A percentile compares a stretch with the other conserved stretches of the same genome.
phyloP scores from a whole-genome alignment of 2,329 filamentous ascomycete genomes.

The Talaromyces marneffei region DNA sequence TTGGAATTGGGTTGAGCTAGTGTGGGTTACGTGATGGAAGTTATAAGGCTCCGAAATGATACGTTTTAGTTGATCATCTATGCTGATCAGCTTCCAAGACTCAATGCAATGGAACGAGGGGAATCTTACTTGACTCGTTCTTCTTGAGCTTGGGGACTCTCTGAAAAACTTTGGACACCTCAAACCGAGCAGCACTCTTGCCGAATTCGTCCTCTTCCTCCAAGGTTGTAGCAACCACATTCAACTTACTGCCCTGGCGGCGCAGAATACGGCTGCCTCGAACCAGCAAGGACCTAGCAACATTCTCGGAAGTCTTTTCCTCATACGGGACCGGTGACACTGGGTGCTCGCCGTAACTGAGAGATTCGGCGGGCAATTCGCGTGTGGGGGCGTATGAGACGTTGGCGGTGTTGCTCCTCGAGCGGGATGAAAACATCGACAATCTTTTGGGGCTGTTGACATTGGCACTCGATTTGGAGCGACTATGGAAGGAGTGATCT shows the following conservation, averaged over 20 bases:
- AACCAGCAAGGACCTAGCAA: constrained; percentile 37
- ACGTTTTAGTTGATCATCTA: constrained; percentile 41
- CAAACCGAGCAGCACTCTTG: constrained; percentile 26
- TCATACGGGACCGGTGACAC: constrained; percentile 26
- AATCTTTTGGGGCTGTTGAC: constrained; percentile 35
- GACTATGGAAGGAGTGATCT: constrained; percentile 30
- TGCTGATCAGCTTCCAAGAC: constrained; percentile 6
- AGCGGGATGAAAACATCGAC: constrained; percentile 35
- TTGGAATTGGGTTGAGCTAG: constrained; percentile 50
- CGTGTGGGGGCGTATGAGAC: constrained; percentile 41
- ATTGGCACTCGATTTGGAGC: constrained; percentile 32
- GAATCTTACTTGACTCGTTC: constrained; percentile 32
- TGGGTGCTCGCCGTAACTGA: constrained; percentile 30
- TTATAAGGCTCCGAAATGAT: constrained; percentile 58
- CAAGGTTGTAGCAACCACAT: constrained; percentile 36
- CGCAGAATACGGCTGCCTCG: constrained; percentile 44
- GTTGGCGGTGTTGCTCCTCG: constrained; percentile 45
- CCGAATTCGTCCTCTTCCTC: constrained; percentile 35
- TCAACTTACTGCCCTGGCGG: constrained; percentile 44
- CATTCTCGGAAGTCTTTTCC: constrained; percentile 30
- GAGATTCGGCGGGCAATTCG: constrained; percentile 42
- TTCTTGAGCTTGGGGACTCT: constrained; percentile 26
- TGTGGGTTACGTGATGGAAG: constrained; percentile 60
- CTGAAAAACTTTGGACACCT: constrained; percentile 29
- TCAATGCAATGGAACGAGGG: neutral